Percentiles rank a stretch among this genome's conserved stretches.
phyloP scores from a whole-genome alignment of 2,329 filamentous ascomycete genomes.

The Beauveria australis region DNA sequence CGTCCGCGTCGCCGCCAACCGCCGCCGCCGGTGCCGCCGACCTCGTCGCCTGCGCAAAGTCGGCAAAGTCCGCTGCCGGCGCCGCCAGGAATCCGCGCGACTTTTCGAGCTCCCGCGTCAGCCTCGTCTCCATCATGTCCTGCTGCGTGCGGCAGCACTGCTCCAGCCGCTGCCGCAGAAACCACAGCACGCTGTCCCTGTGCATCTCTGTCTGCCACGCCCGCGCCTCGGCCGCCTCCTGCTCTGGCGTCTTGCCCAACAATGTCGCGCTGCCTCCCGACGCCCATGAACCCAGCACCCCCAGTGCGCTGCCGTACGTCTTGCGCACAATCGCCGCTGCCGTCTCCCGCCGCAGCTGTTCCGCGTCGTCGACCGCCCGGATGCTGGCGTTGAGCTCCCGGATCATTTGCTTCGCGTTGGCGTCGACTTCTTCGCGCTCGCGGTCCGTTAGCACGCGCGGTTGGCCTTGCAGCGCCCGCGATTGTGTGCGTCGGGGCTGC shows the following conservation, averaged over 20 bases:
- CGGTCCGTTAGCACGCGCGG: slow-evolving; percentile 61
- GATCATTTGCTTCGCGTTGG: slow-evolving; percentile 76
- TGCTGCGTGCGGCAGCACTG: slow-evolving; percentile 71
- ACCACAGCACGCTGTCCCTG: slow-evolving; percentile 78
- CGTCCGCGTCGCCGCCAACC: neutral
- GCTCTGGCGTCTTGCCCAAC: slow-evolving; percentile 50
- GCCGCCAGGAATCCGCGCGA: slow-evolving; percentile 65
- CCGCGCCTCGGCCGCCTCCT: slow-evolving; percentile 62
- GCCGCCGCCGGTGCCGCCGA: slow-evolving; percentile 6
- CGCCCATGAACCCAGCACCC: slow-evolving; percentile 56
- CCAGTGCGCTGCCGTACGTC: slow-evolving; percentile 58
- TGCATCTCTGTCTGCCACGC: slow-evolving; percentile 60
- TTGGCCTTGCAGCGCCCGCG: slow-evolving; percentile 36
- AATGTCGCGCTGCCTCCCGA: slow-evolving; percentile 42
- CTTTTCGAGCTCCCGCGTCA: slow-evolving; percentile 81
- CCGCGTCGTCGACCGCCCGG: slow-evolving; percentile 69
- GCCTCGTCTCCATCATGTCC: slow-evolving; percentile 84
- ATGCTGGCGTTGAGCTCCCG: slow-evolving; percentile 80
- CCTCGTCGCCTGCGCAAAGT: slow-evolving; percentile 20
- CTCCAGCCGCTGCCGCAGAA: slow-evolving; percentile 66
- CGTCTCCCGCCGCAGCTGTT: slow-evolving; percentile 72
- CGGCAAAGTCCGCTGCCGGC: slow-evolving; percentile 25
- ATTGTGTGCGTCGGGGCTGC: slow-evolving; percentile 50
- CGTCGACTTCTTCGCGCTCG: slow-evolving; percentile 80
- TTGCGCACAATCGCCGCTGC: slow-evolving; percentile 61